Conservation (phyloP, 768 basidiomycete species). For the Xerocomellus amylosporus region DNA sequence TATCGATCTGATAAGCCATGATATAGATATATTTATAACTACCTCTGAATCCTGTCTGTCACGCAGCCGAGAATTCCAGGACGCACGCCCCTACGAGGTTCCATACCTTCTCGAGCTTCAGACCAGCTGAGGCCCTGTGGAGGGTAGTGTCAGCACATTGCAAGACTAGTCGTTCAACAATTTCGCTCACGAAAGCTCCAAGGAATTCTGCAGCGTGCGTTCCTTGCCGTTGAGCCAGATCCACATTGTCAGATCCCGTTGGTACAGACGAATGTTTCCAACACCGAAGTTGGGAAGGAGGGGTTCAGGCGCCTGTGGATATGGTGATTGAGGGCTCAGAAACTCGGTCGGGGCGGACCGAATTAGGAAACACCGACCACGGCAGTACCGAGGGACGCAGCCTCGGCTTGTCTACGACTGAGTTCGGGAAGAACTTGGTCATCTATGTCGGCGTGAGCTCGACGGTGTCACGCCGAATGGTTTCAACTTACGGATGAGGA, state of each 20-base stretch:
- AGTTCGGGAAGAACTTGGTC: constrained; percentile 22
- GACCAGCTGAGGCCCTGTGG: constrained; percentile 20
- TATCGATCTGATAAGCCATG: no score
- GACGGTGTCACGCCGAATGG: neutral
- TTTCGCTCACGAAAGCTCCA: constrained; percentile 28
- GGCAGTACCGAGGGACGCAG: constrained; percentile 7
- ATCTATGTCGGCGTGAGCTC: constrained; percentile 13
- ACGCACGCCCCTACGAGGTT: constrained; percentile 28
- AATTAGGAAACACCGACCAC: constrained; percentile 11
- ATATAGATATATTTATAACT: no score
- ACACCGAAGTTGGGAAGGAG: constrained; percentile 34
- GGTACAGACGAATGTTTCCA: constrained; percentile 28
- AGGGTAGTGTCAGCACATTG: neutral
- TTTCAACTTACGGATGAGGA: constrained; percentile 32
- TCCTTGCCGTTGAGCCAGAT: constrained; percentile 33
- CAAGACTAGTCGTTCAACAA: neutral
- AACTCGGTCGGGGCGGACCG: neutral
- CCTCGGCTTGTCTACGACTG: constrained; percentile 15
- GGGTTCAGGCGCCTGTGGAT: constrained; percentile 33
- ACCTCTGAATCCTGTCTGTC: neutral
- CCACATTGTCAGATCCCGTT: constrained; percentile 33
- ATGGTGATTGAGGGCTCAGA: neutral
- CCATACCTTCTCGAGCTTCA: constrained; percentile 33
- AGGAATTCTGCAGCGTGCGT: constrained; percentile 28
- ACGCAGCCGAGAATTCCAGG: constrained; percentile 25